Conservation (phyloP, 495 filamentous ascomycete genomes). For the Opeltia flavorubescens region DNA sequence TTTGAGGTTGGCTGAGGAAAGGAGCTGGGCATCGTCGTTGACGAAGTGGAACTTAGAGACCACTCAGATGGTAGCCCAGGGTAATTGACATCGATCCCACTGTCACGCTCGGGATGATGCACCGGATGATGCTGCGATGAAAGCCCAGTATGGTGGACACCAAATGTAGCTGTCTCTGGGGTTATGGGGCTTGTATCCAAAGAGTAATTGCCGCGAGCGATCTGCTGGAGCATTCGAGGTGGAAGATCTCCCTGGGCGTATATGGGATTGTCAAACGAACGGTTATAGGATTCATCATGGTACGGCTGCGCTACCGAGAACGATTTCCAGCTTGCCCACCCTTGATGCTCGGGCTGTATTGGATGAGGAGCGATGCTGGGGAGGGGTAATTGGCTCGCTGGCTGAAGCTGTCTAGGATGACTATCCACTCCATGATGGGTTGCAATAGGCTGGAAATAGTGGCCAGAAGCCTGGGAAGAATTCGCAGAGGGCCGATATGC, state of each 20-base stretch:
- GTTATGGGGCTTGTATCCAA: background rate
- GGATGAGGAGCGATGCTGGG: conserved; percentile 13
- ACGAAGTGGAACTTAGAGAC: conserved; percentile 19
- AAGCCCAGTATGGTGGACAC: background rate
- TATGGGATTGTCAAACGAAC: background rate
- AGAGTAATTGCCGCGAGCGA: background rate
- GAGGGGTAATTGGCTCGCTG: conserved; percentile 1
- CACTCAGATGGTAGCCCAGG: conserved; percentile 6
- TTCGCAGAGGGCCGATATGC: conserved; percentile 24
- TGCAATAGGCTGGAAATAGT: conserved; percentile 7
- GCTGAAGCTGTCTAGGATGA: conserved; percentile 3
- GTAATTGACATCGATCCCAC: conserved; percentile 6
- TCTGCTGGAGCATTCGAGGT: background rate
- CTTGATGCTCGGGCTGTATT: background rate
- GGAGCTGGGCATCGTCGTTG: background rate
- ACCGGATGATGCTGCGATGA: background rate
- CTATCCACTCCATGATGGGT: conserved; percentile 3
- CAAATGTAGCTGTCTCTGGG: background rate
- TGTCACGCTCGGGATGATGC: conserved; percentile 1
- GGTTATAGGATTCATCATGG: too few relatives aligned
- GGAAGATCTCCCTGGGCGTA: conserved; percentile 1
- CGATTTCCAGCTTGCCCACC: background rate
- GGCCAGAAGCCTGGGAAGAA: conserved; percentile 5
- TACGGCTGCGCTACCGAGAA: background rate
- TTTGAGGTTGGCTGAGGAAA: background rate